These are phyloP conservation scores for Fusarium coffeatum DNA, from an alignment of 2,329 filamentous ascomycete species.

Conservation along the genomic window DNA sequence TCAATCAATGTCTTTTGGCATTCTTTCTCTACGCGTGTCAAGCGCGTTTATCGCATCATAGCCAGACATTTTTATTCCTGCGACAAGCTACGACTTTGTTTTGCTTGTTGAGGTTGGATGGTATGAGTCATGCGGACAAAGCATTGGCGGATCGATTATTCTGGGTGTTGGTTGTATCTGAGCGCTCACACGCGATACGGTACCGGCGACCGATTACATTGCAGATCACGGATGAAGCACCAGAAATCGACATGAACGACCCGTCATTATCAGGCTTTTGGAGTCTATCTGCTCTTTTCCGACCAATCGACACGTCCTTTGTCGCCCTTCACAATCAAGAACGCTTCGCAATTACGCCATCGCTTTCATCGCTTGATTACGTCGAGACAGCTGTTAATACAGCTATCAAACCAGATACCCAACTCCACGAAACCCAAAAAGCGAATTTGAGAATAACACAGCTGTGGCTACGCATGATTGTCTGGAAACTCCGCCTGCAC, in stretches of 20 bases:
- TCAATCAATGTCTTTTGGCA: slow-evolving; percentile 55
- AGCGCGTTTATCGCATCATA: slow-evolving; percentile 56
- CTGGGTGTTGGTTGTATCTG: slow-evolving; percentile 59
- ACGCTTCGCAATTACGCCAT: slow-evolving; percentile 47
- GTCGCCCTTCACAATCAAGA: slow-evolving; percentile 57
- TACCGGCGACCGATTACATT: slow-evolving; percentile 58
- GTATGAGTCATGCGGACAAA: slow-evolving; percentile 40
- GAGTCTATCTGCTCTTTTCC: slow-evolving; percentile 56
- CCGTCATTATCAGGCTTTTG: slow-evolving; percentile 53
- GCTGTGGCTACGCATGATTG: slow-evolving; percentile 58
- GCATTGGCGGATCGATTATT: slow-evolving; percentile 54
- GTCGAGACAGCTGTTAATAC: slow-evolving; percentile 54
- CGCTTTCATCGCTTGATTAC: slow-evolving; percentile 50
- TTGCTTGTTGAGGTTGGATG: slow-evolving; percentile 50
- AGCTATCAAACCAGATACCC: slow-evolving; percentile 49
- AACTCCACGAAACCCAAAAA: slow-evolving; percentile 58
- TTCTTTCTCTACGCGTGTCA: slow-evolving; percentile 61
- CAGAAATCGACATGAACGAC: slow-evolving; percentile 48
- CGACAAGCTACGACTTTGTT: slow-evolving; percentile 58
- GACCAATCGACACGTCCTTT: slow-evolving; percentile 57
- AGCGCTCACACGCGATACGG: slow-evolving; percentile 58
- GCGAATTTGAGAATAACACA: slow-evolving; percentile 59
- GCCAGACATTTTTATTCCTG: slow-evolving; percentile 57
- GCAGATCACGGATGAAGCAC: slow-evolving; percentile 54
- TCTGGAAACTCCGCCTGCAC: slow-evolving; percentile 59